Percentiles rank a stretch among this genome's conserved stretches.
phyloP scores from a whole-genome alignment of 257 asterid species.

The Solanum infundibuliforme region DNA sequence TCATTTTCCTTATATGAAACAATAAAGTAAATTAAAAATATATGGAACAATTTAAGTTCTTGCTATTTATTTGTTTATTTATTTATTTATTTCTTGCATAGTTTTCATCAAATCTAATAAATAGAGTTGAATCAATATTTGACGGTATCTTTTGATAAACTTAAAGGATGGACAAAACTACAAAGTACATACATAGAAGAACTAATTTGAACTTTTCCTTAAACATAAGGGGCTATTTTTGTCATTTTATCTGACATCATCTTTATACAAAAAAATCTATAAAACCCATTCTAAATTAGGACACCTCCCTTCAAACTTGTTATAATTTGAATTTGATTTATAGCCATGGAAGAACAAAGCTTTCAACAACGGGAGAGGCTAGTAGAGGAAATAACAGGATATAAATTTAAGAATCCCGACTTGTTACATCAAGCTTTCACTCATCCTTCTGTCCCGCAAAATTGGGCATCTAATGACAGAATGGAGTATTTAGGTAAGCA shows the following conservation, averaged over 20 bases:
- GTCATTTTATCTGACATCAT: not conserved
- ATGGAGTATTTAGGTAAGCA: constrained; percentile 26
- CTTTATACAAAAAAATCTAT: not conserved
- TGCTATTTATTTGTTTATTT: not conserved
- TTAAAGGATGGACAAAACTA: not conserved
- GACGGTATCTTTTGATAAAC: not conserved
- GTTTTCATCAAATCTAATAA: not conserved
- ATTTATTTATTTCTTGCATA: not conserved
- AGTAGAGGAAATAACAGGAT: constrained; percentile 9
- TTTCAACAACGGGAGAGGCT: not conserved
- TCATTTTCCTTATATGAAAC: not conserved
- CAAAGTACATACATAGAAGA: too few relatives aligned
- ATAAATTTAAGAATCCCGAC: constrained; percentile 17
- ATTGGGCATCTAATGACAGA: constrained; percentile 16
- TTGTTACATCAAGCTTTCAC: constrained; percentile 34
- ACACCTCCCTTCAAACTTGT: not conserved
- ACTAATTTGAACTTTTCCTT: not conserved
- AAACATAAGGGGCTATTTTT: not conserved
- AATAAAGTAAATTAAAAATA: too few relatives aligned
- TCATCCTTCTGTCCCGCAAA: constrained; percentile 10
- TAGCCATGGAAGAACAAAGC: not conserved
- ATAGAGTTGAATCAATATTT: not conserved
- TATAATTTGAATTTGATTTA: not conserved
- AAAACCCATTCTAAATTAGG: not conserved
- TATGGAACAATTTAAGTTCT: not conserved